phyloP scores from a whole-genome alignment of 2,329 filamentous ascomycete genomes.

The Elsinoe batatas region DNA sequence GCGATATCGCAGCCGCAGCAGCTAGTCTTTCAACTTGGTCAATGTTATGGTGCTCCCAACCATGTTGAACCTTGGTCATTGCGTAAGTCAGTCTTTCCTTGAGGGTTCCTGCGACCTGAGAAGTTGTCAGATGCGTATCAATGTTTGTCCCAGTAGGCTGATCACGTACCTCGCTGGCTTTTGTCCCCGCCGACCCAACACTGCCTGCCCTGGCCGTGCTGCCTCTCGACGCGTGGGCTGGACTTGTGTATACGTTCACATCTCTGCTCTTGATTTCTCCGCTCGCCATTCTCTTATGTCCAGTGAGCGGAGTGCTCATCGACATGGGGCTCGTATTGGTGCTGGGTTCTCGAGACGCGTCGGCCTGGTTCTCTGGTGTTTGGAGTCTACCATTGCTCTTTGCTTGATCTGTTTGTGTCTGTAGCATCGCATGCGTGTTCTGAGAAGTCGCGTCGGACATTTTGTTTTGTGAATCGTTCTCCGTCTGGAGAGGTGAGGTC shows the following conservation, averaged over 20 bases:
- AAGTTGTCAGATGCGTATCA: background rate
- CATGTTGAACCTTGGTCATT: slow-evolving; percentile 85
- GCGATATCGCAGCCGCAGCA: slow-evolving; percentile 46
- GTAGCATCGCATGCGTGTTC: slow-evolving; percentile 14
- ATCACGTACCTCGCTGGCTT: slow-evolving; percentile 64
- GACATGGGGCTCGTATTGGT: slow-evolving; percentile 31
- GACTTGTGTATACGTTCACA: slow-evolving; percentile 8
- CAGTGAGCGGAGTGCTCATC: slow-evolving; percentile 33
- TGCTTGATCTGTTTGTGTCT: slow-evolving; percentile 14
- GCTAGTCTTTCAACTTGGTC: slow-evolving; percentile 68
- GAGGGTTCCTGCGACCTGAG: slow-evolving; percentile 65
- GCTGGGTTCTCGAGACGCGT: slow-evolving; percentile 18
- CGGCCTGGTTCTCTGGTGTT: slow-evolving; percentile 17
- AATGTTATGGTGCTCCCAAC: slow-evolving; percentile 71
- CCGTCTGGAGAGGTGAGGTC: slow-evolving; percentile 18
- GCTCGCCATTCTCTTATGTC: slow-evolving; percentile 67
- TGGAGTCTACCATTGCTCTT: slow-evolving; percentile 9
- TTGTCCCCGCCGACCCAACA: slow-evolving; percentile 55
- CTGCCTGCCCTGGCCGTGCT: slow-evolving; percentile 65
- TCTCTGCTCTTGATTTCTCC: slow-evolving; percentile 56
- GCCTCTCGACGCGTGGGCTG: slow-evolving; percentile 25
- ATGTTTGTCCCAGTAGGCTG: slow-evolving; percentile 1
- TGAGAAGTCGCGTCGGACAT: slow-evolving; percentile 2
- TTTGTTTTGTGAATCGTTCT: slow-evolving; percentile 12
- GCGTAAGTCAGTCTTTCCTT: slow-evolving; percentile 82